Percentiles rank a stretch among this genome's conserved stretches.
Evolutionary conservation across 1,284 basidiomycete genomes (phyloP).

Genomic region (Hymenochaete sp.): DNA sequence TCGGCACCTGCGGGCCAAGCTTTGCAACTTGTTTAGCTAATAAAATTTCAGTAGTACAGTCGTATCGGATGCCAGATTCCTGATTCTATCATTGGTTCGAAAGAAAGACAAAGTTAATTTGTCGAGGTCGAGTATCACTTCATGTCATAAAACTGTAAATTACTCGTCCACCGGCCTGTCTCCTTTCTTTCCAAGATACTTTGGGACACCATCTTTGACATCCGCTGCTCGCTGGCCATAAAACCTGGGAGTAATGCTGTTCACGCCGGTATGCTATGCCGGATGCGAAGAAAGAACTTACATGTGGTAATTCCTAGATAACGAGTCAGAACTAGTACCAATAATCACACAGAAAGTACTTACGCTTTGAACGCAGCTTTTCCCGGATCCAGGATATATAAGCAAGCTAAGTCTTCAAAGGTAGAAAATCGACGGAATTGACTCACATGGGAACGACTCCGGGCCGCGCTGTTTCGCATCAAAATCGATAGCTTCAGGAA

Average conservation of each 20-base stretch:
- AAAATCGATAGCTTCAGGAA: constrained; percentile 11
- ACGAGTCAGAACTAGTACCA: neutral
- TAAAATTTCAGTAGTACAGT: no score
- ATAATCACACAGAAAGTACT: neutral
- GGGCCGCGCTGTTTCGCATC: neutral
- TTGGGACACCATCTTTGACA: constrained; percentile 12
- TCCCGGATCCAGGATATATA: no score
- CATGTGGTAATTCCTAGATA: constrained; percentile 12
- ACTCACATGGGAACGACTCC: no score
- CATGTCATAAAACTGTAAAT: no score
- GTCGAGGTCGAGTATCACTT: no score
- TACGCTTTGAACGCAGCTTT: constrained; percentile 10
- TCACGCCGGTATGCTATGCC: neutral
- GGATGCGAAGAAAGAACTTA: neutral
- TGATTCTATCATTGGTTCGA: no score
- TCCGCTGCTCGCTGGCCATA: constrained; percentile 10
- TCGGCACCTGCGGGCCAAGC: no score
- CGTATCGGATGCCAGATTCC: no score
- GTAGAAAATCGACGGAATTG: no score
- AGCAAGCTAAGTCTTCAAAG: no score
- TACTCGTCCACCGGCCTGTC: constrained; percentile 3
- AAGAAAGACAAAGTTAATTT: no score
- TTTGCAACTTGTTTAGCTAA: no score
- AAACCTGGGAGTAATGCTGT: constrained; percentile 1
- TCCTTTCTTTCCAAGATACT: constrained; percentile 13